These are phyloP conservation scores for Penicillium sp. DNA, from an alignment of 2,329 filamentous ascomycete genomes.

Conservation along the genomic window DNA sequence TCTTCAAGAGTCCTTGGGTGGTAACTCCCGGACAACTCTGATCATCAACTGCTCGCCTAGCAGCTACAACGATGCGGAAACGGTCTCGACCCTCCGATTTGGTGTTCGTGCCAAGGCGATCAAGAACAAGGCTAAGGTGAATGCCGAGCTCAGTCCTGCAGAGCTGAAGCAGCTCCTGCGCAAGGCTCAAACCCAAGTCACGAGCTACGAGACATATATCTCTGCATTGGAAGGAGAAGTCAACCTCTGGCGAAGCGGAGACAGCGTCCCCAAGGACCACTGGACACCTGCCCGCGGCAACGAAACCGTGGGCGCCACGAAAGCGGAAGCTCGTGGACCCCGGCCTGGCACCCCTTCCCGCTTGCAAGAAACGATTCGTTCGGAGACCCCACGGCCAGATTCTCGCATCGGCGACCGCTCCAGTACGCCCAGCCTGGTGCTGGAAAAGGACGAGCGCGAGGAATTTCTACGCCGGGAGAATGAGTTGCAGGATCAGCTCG, in stretches of 20 bases:
- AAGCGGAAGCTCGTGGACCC: slow-evolving; percentile 44
- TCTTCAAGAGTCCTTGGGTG: slow-evolving; percentile 91
- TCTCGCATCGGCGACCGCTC: slow-evolving; percentile 71
- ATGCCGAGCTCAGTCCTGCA: slow-evolving; percentile 89
- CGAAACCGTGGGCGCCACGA: slow-evolving; percentile 47
- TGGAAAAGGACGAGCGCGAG: slow-evolving; percentile 95
- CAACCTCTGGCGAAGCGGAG: slow-evolving; percentile 78
- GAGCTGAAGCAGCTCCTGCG: slow-evolving; percentile 91
- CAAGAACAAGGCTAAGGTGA: slow-evolving; percentile 99
- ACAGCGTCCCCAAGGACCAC: slow-evolving; percentile 77
- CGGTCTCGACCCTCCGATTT: slow-evolving; percentile 83
- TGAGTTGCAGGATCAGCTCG: slow-evolving; percentile 91
- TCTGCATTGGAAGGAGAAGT: slow-evolving; percentile 78
- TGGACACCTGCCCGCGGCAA: slow-evolving; percentile 67
- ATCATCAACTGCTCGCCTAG: slow-evolving; percentile 99
- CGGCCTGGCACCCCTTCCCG: slow-evolving; percentile 39
- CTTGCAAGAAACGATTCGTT: slow-evolving; percentile 43
- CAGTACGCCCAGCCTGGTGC: slow-evolving; percentile 75
- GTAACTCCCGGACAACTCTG: slow-evolving; percentile 95
- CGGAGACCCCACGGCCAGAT: slow-evolving; percentile 58
- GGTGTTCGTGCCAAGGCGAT: slow-evolving; percentile 96
- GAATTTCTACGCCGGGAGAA: slow-evolving; percentile 94
- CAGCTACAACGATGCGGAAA: slow-evolving; percentile 96
- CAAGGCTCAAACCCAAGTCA: slow-evolving; percentile 84
- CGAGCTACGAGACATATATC: slow-evolving; percentile 83